These are phyloP conservation scores for Aureobasidium pullulans DNA, from an alignment of 2,329 filamentous ascomycete genomes.

Conservation along the genomic window DNA sequence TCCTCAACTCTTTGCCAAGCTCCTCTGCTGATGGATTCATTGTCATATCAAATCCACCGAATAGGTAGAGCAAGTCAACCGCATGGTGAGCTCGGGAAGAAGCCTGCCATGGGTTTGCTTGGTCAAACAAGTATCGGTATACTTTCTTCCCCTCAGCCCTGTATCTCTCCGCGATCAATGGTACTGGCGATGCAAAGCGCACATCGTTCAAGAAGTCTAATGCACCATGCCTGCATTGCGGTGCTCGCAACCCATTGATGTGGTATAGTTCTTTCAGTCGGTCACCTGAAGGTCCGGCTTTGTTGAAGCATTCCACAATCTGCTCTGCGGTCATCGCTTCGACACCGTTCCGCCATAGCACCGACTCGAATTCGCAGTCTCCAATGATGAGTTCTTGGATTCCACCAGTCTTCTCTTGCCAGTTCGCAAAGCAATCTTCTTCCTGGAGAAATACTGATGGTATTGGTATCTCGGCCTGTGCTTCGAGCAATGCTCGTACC, in stretches of 20 bases:
- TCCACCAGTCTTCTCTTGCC: constrained; percentile 29
- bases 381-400: constrained; percentile 35
- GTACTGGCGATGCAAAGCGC: constrained; percentile 26
- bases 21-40: constrained; percentile 29
- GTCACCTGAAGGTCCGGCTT: constrained; percentile 23
- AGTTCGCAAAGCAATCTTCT: constrained; percentile 30
- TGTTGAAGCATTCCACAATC: constrained; percentile 31
- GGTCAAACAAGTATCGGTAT: constrained; percentile 38
- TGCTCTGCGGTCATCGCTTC: constrained; percentile 28
- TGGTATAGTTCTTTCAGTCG: constrained; percentile 35
- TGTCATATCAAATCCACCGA: constrained; percentile 33
- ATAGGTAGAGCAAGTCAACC: constrained; percentile 40
- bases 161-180: constrained; percentile 17
- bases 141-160: constrained; percentile 21
- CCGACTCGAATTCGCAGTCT: constrained; percentile 37
- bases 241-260: constrained; percentile 33
- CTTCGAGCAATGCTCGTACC: constrained; percentile 27
- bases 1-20: constrained; percentile 33
- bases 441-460: constrained; percentile 38
- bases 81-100: constrained; percentile 42
- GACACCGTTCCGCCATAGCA: constrained; percentile 39
- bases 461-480: constrained; percentile 30
- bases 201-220: constrained; percentile 33
- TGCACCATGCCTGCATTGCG: constrained; percentile 34
- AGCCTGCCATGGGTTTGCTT: constrained; percentile 41